These are phyloP conservation scores for Fraxinus ornus DNA, from an alignment of 305 asterid species.

Conservation along the genomic window DNA sequence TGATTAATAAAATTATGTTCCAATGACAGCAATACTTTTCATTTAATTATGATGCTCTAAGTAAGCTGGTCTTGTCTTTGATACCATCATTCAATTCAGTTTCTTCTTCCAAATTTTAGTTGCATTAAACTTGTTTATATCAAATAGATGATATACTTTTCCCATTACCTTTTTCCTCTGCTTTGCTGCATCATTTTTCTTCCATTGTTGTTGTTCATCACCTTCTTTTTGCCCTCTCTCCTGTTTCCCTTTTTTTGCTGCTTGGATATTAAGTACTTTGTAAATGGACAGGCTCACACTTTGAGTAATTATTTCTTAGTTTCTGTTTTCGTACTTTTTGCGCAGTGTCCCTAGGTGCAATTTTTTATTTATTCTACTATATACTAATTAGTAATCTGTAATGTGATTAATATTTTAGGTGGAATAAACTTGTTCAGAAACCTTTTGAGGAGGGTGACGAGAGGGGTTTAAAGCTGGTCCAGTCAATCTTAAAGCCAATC, in stretches of 20 bases:
- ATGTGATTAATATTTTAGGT: conserved; percentile 47
- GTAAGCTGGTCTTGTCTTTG: not conserved
- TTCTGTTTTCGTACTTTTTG: conserved; percentile 11
- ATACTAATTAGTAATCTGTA: not conserved
- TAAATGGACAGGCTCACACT: conserved; percentile 1
- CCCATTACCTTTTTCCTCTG: conserved; percentile 1
- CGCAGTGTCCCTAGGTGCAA: conserved; percentile 1
- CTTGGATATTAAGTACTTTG: not conserved
- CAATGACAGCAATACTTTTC: not conserved
- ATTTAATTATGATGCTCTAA: not conserved
- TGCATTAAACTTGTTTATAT: not conserved
- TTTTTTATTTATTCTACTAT: conserved; percentile 12
- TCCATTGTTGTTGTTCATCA: not conserved
- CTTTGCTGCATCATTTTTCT: not conserved
- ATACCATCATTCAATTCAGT: not conserved
- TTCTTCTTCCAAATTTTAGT: not conserved
- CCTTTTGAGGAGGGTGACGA: conserved; percentile 98
- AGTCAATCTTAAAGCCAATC: conserved; percentile 77
- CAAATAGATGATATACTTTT: not conserved
- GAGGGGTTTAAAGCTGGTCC: conserved; percentile 84
- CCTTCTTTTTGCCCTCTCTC: not conserved
- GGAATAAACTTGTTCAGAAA: conserved; percentile 94
- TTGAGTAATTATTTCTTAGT: conserved; percentile 6
- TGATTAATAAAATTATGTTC: not conserved
- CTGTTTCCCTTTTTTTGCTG: conserved; percentile 7